These are phyloP conservation scores for Cyclotella cryptica DNA, from an alignment of 108 stramenopile species.

Conservation along the genomic window DNA sequence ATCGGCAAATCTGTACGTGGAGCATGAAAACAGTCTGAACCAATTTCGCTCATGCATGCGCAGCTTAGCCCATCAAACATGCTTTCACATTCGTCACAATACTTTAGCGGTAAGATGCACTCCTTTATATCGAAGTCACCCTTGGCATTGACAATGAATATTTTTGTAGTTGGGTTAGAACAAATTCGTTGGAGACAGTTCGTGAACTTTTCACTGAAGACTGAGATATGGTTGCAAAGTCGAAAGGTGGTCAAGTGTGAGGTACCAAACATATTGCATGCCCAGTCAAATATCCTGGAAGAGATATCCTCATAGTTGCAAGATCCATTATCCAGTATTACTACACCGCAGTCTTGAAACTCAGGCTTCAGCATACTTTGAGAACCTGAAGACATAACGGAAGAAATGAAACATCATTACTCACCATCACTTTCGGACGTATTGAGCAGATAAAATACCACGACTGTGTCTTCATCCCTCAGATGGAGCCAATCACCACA, in stretches of 20 bases:
- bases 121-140: neutral
- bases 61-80: neutral
- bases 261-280: neutral
- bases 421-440: neutral
- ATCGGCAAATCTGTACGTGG: conserved; percentile 2
- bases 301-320: conserved; percentile 18
- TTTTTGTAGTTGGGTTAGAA: neutral
- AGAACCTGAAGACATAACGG: neutral
- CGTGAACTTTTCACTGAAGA: neutral
- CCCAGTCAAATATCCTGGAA: neutral
- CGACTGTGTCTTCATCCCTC: conserved; percentile 3
- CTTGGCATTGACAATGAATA: neutral
- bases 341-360: conserved; percentile 13
- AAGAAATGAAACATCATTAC: neutral
- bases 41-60: neutral
- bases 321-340: conserved; percentile 18
- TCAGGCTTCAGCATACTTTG: neutral
- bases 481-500: conserved; percentile 3
- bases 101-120: neutral
- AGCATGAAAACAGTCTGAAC: neutral
- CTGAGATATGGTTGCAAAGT: neutral
- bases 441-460: conserved; percentile 1
- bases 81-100: conserved; percentile 17
- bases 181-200: neutral
- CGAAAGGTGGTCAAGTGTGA: neutral